Percentiles rank a stretch among this genome's conserved stretches.
Conservation (phyloP, 2,329 filamentous ascomycete genomes). For the Neophaeococcomyces mojaviensis region DNA sequence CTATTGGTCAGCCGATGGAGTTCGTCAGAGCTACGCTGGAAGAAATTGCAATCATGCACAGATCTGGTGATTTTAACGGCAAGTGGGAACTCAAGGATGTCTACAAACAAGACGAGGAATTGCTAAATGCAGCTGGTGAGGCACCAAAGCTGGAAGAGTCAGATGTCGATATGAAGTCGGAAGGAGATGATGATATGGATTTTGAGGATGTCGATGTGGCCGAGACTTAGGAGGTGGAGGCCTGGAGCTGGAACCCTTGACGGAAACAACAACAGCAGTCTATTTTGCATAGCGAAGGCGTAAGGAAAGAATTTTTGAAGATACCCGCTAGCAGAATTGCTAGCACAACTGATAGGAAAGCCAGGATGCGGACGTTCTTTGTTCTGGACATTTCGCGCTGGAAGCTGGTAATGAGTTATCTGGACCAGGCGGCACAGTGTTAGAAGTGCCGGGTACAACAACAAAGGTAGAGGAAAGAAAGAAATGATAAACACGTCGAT, state of each 20-base stretch:
- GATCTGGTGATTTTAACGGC: slow-evolving; percentile 23
- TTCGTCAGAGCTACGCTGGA: slow-evolving; percentile 81
- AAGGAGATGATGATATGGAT: slow-evolving; percentile 20
- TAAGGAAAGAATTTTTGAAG: not conserved
- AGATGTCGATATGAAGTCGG: slow-evolving; percentile 21
- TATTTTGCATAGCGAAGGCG: slow-evolving; percentile 3
- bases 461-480: no score
- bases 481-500: no score
- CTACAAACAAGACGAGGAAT: slow-evolving; percentile 28
- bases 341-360: not conserved
- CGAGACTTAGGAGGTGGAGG: not conserved
- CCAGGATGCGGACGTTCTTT: not conserved
- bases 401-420: no score
- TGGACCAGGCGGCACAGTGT: no score
- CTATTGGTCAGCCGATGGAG: slow-evolving; percentile 80
- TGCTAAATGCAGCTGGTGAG: slow-evolving; percentile 16
- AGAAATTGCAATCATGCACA: slow-evolving; percentile 22
- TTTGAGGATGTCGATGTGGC: slow-evolving; percentile 20
- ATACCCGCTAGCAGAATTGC: slow-evolving; percentile 1
- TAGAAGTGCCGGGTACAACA: no score
- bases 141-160: slow-evolving; percentile 21
- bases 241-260: not conserved
- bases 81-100: slow-evolving; percentile 29
- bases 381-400: not conserved
- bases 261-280: no score